Conservation (phyloP, 805 yeast species). For the Metahyphopichia silvanorum region DNA sequence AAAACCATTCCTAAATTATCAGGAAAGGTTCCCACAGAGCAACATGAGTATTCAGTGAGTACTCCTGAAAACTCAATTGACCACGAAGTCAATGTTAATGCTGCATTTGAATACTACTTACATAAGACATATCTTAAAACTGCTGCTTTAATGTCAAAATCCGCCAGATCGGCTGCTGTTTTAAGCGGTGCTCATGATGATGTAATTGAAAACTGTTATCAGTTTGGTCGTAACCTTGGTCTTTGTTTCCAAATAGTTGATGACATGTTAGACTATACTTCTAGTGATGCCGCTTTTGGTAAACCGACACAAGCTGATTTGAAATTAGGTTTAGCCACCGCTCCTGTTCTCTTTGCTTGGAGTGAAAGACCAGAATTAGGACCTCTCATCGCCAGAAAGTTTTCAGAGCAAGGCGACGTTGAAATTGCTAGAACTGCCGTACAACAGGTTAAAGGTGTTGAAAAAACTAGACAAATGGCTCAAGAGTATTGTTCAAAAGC, state of each 20-base stretch:
- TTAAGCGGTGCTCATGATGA: constrained; percentile 76
- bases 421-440: constrained; percentile 79
- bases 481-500: constrained; percentile 76
- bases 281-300: constrained; percentile 80
- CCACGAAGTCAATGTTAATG: constrained; percentile 65
- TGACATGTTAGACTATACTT: constrained; percentile 92
- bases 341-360: constrained; percentile 96
- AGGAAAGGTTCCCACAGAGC: constrained; percentile 58
- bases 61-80: constrained; percentile 38
- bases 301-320: constrained; percentile 96
- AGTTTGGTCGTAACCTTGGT: constrained; percentile 90
- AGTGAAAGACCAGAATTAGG: constrained; percentile 81
- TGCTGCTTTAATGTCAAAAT: constrained; percentile 90
- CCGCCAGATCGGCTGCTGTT: constrained; percentile 90
- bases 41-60: constrained; percentile 54
- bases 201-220: constrained; percentile 81
- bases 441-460: constrained; percentile 66
- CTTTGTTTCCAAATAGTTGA: constrained; percentile 95
- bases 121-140: constrained; percentile 96
- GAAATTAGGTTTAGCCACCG: constrained; percentile 92
- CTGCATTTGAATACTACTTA: constrained; percentile 92
- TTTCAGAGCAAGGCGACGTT: constrained; percentile 77
- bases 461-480: constrained; percentile 73
- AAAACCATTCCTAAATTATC: constrained; percentile 53
- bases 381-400: constrained; percentile 77